These are phyloP conservation scores for Brassica napus DNA, from an alignment of 345 rosid species.

Conservation along the genomic window DNA sequence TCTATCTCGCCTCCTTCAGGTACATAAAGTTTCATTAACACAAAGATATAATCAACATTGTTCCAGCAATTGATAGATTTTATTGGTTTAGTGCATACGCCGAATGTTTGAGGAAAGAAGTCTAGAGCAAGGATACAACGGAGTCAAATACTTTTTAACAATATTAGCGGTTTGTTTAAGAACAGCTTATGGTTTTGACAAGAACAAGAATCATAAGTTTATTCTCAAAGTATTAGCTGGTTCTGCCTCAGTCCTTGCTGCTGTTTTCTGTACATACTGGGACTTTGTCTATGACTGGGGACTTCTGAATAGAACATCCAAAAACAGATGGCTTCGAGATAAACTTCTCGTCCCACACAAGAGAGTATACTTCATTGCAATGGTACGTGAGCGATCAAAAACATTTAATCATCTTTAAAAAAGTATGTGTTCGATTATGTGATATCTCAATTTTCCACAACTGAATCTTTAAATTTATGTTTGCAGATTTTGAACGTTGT, in stretches of 20 bases:
- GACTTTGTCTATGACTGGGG: conserved; percentile 76
- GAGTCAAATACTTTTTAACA: conserved; percentile 56
- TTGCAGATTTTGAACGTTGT: conserved; percentile 51
- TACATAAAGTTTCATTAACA: conserved; percentile 17
- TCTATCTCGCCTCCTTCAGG: conserved; percentile 70
- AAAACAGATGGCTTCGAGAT: conserved; percentile 62
- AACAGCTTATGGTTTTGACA: conserved; percentile 38
- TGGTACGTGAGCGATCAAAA: conserved; percentile 42
- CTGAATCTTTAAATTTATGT: no score
- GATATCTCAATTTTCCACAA: neutral
- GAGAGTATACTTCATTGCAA: conserved; percentile 60
- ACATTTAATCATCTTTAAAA: neutral
- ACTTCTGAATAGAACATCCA: conserved; percentile 53
- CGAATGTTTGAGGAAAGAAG: conserved; percentile 60
- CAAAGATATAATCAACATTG: neutral
- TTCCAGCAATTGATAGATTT: neutral
- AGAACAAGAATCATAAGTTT: conserved; percentile 14
- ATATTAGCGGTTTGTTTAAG: conserved; percentile 53
- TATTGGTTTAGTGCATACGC: conserved; percentile 51
- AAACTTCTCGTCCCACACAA: conserved; percentile 56
- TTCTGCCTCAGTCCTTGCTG: conserved; percentile 50
- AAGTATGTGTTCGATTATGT: neutral
- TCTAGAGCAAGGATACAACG: conserved; percentile 47
- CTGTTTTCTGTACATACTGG: conserved; percentile 51
- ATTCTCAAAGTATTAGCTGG: conserved; percentile 48